Conservation (phyloP, 2,329 filamentous ascomycete genomes). For the Thielaviopsis ethacetica region DNA sequence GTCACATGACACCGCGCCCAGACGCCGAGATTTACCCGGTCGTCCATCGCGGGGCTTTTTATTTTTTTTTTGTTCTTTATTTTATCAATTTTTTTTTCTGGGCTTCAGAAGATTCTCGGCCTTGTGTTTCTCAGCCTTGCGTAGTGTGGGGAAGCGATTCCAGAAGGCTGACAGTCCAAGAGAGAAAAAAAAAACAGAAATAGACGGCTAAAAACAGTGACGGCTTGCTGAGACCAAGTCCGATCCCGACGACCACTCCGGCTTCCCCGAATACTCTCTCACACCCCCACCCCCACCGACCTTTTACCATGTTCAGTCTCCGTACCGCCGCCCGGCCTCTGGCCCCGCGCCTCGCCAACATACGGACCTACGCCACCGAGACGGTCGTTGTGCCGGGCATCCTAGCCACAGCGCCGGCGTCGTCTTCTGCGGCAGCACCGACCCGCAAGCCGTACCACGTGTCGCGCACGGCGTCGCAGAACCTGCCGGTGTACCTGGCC, state of each 20-base stretch:
- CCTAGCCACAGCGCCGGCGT: slow-evolving; percentile 6
- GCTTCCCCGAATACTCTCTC: background rate
- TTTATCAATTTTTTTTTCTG: background rate
- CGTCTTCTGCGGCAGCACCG: slow-evolving; percentile 17
- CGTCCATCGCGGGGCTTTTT: background rate
- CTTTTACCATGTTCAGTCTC: background rate
- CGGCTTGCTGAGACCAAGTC: too few relatives aligned
- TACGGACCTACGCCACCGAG: slow-evolving; percentile 13
- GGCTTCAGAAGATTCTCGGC: background rate
- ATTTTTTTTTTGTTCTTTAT: background rate
- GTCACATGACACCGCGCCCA: background rate
- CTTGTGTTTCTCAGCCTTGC: background rate
- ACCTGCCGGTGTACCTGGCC: slow-evolving; percentile 62
- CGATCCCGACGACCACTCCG: too few relatives aligned
- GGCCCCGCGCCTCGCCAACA: slow-evolving; percentile 4
- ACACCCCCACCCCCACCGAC: too few relatives aligned
- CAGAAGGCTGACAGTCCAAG: background rate
- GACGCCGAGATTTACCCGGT: background rate
- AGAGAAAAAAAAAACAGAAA: background rate
- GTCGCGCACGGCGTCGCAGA: slow-evolving; percentile 49
- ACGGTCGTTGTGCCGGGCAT: slow-evolving; percentile 10
- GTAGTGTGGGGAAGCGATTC: background rate
- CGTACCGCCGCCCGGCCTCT: slow-evolving; percentile 2
- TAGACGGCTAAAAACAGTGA: background rate
- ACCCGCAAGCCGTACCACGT: slow-evolving; percentile 47